Base-by-base conservation (phyloP, 306 rosid genomes). In the Vachellia pachyceras region DNA sequence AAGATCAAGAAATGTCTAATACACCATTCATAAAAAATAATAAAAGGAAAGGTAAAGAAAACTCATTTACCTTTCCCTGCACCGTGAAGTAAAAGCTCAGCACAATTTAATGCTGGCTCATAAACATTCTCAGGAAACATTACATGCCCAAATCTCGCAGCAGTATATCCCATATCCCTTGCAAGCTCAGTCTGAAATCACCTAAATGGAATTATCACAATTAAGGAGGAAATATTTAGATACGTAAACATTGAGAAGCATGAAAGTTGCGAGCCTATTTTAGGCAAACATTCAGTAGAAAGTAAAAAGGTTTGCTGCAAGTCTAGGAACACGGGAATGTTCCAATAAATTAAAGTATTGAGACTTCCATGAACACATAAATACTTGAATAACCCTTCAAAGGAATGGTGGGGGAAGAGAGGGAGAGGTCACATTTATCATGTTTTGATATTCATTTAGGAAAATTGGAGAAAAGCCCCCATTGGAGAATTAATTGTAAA, bases 131-230 rank as follows among this genome's bases (percentile, higher is more conserved):
- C 98, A 44, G 99, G 98, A 88, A 95, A 95, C 99, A 95, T 95
- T 39, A 95, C 98, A 84, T 95, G 99, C 79, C 99, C 99, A 90
- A 75, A 95, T 90, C 99, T 90, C 73, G 92, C 97, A 84, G 96
- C 90, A 81, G 98, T 81, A 77, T 93, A 95, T 77, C 97, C 97
- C 90, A 95, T 84, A 75, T 91, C 98, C 87, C 97, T 89, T 29
- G 99, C 99, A 78, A 95, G 98, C 89, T 91, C 99, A 85, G 90
- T 84, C 98, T 95, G 99, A 91, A 93, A 89, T 85, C 94, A 91
- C 92, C 96, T 91, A 90, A 83, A 79, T 69, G 81, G 80, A 85
- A 84, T 64, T 58, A 80, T 65, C 79, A 83, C 85, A 77, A 90
- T 85, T 84, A 83, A 84, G 84, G 72, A 87, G 84, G 72, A 87